These are phyloP conservation scores for Solanum stenotomum DNA, from an alignment of 257 asterid species.

Conservation along the genomic window DNA sequence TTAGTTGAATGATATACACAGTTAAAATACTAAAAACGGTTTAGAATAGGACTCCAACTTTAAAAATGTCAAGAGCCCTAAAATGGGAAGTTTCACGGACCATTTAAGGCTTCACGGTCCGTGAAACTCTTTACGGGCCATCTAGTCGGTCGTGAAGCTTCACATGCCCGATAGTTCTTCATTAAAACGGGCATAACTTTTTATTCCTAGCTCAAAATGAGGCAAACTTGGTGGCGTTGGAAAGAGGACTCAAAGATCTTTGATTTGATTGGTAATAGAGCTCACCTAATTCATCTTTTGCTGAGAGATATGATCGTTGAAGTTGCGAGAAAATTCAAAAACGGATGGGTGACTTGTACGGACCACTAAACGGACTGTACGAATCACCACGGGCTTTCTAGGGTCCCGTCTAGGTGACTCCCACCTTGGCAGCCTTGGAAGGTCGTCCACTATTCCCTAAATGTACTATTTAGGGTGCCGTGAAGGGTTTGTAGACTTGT, in stretches of 20 bases:
- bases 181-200: background rate
- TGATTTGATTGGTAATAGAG: background rate
- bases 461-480: background rate
- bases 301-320: background rate
- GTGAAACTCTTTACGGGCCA: too few species aligned
- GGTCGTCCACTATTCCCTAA: background rate
- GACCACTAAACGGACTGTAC: background rate
- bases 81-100: too few species aligned
- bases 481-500: background rate
- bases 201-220: background rate
- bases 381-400: background rate
- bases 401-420: background rate
- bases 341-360: background rate
- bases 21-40: too few species aligned
- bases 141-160: background rate
- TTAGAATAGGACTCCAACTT: too few species aligned
- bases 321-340: too few species aligned
- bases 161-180: background rate
- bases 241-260: background rate
- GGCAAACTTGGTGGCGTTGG: background rate
- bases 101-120: too few species aligned
- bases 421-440: background rate
- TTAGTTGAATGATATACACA: too few species aligned
- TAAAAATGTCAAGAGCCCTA: too few species aligned
- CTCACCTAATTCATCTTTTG: background rate